Base-by-base conservation (phyloP, 2,329 filamentous ascomycete genomes). In the Nothomitra cinnamomea region DNA sequence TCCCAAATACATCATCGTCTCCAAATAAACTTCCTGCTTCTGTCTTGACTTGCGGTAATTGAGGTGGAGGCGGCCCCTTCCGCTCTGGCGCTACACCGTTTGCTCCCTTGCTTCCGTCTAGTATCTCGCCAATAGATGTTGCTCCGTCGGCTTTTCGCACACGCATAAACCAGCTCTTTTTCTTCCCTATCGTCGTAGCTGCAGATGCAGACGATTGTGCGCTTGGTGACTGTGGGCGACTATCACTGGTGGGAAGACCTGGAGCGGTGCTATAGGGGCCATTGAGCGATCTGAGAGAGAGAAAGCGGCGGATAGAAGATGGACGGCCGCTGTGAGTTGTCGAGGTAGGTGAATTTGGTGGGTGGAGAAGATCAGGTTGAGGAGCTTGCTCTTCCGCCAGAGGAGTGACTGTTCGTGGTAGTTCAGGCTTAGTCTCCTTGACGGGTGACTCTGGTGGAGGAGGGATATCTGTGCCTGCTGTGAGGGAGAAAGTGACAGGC, bases 401-500 rank as follows among this genome's bases (percentile, higher is more conserved):
- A 36, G 50, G 50, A 13, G 21, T 22, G 22, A 19, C 13, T 17
- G 25, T 49, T n/a, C 13, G 38, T 41, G 17, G 13, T n/a, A 49
- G 21, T 24, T 32, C 24, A 8, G 45, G 25, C 15, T 49, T 49
- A 5, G 45, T 35, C 19, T 49, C 45, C 19, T 24, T 13, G 12
- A 49, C n/a, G 22, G 67, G 67, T 42, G 66, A 66, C 56, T 67
- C 66, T 55, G 58, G 65, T 48, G 67, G 67, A 32, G 67, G 65
- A 38, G 66, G 67, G 58, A 69, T 69, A 53, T 64, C 62, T 50
- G 67, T 69, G 55, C 67, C 67, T 45, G 67, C 66, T 36, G 67
- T 69, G 53, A 69, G 64, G 47, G 66, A 68, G 62, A 68, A 67
- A 58, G 67, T 64, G 61, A 69, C 63, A 51, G 66, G 66, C n/a